Base-by-base conservation (phyloP, 2,329 filamentous ascomycete species). In the Coccinonectria pachysandricola region DNA sequence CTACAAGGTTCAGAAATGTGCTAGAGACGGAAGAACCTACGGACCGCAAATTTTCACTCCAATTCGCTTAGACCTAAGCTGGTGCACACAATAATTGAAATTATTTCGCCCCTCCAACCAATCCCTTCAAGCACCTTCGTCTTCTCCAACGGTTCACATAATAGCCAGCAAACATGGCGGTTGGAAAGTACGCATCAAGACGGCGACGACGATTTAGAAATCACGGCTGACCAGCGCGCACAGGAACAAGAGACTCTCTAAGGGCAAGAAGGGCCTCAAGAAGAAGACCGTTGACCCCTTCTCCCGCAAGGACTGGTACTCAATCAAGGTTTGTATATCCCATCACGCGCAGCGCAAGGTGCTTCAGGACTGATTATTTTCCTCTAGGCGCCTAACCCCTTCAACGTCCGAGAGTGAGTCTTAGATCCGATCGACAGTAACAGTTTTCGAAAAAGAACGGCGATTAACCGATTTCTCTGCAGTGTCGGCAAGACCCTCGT, bases 191-290 rank as follows among this genome's bases (percentile, higher is more conserved):
- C 58, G 65, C 43, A 45, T 38, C 19, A 31, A 12, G 17, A 30
- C 31, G 22, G 25, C 28, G 23, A 20, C 20, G 15, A 6, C 23
- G 23, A 24, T 23, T 21, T 16, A 30, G 15, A 8, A 32, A n/a
- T 13, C 19, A 12, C 27, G 39, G 30, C 45, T 53, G 33, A 50
- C 35, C 21, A 37, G 34, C 32, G 29, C 22, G 24, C 31, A 19
- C 51, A 86, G 80, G 84, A 98, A 98, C 80, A 98, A 98, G 86
- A 86, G 91, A 76, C 79, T 98, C 73, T 96, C 91, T 49, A 98
- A 98, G 79, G 91, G 91, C 72, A 98, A 96, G 85, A 98, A 98
- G 79, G 88, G 91, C 66, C 75, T 96, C 63, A 96, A 96, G 85
- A 96, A 98, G 88, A 88, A 88, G 72, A 88, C 87, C 57, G 71